Evolutionary conservation across 1,284 basidiomycete species (phyloP).

Genomic region (Porodaedalea pini): DNA sequence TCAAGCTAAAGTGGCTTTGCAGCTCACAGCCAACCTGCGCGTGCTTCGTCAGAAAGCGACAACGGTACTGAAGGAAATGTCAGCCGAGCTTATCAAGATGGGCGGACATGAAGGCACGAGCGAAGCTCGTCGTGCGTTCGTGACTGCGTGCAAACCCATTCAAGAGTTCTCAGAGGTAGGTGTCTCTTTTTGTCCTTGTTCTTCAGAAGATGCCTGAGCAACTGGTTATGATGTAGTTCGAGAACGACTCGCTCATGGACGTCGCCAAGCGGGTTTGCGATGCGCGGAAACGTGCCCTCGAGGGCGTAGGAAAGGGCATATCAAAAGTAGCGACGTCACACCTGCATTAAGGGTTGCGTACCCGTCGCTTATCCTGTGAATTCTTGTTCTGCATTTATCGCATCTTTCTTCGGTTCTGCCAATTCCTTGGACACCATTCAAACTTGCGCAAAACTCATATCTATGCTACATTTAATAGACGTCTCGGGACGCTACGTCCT

Average conservation of each 20-base stretch:
- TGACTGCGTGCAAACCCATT: conserved; percentile 46
- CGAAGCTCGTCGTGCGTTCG: conserved; percentile 50
- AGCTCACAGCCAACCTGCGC: conserved; percentile 68
- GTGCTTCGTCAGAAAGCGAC: conserved; percentile 51
- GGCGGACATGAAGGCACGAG: conserved; percentile 48
- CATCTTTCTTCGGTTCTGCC: not conserved
- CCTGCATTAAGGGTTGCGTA: not conserved
- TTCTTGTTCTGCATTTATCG: not conserved
- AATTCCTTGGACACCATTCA: not conserved
- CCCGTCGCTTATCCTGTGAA: no score
- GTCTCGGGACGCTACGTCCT: not conserved
- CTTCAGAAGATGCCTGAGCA: conserved; percentile 1
- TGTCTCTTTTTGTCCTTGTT: conserved; percentile 1
- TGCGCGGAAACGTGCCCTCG: conserved; percentile 63
- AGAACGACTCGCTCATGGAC: conserved; percentile 58
- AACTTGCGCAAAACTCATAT: not conserved
- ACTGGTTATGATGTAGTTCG: conserved; percentile 42
- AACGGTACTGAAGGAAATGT: conserved; percentile 53
- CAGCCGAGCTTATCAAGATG: conserved; percentile 45
- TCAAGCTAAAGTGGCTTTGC: not conserved
- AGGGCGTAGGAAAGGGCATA: conserved; percentile 68
- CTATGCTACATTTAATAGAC: not conserved
- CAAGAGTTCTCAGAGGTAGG: conserved; percentile 42
- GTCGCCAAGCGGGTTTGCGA: conserved; percentile 64
- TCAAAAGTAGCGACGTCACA: conserved; percentile 36